These are phyloP conservation scores for Sporothrix sp. DNA, from an alignment of 2,329 filamentous ascomycete species.

Conservation along the genomic window DNA sequence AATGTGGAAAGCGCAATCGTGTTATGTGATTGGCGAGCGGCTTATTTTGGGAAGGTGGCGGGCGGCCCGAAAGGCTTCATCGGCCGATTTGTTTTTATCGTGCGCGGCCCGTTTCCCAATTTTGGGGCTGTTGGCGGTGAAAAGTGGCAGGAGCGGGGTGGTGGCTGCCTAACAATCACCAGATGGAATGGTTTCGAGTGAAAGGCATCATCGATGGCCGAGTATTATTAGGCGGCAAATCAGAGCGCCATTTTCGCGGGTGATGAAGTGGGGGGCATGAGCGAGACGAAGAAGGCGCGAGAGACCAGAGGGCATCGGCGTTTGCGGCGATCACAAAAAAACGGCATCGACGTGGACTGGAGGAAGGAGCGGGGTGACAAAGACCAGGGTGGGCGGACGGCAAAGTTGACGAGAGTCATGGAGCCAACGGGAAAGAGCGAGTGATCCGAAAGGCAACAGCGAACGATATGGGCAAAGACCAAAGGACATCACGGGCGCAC, in stretches of 20 bases:
- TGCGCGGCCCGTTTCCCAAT: neutral
- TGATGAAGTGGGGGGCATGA: conserved; percentile 4
- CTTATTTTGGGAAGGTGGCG: neutral
- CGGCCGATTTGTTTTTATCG: neutral
- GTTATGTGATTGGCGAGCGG: conserved; percentile 20
- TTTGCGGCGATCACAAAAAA: neutral
- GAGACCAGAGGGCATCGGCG: neutral
- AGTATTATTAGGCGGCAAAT: conserved; percentile 11
- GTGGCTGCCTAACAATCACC: conserved; percentile 1
- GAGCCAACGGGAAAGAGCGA: neutral
- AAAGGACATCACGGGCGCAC: no score
- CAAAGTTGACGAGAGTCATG: neutral
- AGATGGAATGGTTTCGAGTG: neutral
- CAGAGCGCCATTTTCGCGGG: neutral
- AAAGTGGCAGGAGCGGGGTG: neutral
- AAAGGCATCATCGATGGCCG: neutral
- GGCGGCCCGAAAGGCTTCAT: neutral
- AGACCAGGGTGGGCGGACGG: neutral
- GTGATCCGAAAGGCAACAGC: neutral
- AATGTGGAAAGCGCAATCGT: conserved; percentile 13
- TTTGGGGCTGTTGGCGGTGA: neutral
- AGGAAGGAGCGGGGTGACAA: neutral
- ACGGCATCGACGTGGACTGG: neutral
- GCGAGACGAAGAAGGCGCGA: neutral
- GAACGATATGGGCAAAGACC: neutral